Evolutionary conservation across 345 rosid species (phyloP), one percentile per base, ranked within the genome.

Genomic region (Populus pruinosa): DNA sequence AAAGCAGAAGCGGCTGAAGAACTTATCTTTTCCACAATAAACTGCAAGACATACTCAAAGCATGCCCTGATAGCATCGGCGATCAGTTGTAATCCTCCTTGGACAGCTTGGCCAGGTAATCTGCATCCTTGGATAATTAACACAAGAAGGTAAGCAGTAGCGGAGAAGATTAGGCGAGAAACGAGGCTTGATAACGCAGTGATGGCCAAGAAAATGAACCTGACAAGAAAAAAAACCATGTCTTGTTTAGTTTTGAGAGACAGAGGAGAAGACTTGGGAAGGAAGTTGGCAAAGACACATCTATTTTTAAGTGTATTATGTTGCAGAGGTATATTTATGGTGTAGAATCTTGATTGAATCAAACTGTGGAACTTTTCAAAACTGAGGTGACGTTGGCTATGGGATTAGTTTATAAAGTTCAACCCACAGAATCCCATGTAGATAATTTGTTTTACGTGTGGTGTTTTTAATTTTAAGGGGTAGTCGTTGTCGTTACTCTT

Each of bases 91-190:
- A 90, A 47, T 12, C 75, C 87, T 0, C 74, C 84, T 1, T 84
- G 85, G 50, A 80, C 35, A 33, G 86, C 84, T 50, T 77, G 78
- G 1, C 85, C 76, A 0, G 89, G 88, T 0, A 81, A 72, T 35
- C 73, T 81, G 50, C 85, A 74, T 27, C 78, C 85, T 4, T 82
- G 78, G 79, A 87, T 76, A 49, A 88, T 20, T 20, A 84, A 29
- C 73, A 83, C 75, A 0, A 86, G 18, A 21, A 77, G 16, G 62
- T 74, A 23, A 21, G 90, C 90, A 0, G 69, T 35, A 0, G 53
- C 0, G 21, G 62, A 41, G 72, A 86, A 80, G 83, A 85, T 79
- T 38, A 77, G 23, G 18, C 81, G 82, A 5, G 84, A 76, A 14
- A 75, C 21, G 20, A 86, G 63, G 74, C 61, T 82, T 7, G 82